Conservation (phyloP, 2,329 filamentous ascomycete genomes). For the Alternaria gansuensis region DNA sequence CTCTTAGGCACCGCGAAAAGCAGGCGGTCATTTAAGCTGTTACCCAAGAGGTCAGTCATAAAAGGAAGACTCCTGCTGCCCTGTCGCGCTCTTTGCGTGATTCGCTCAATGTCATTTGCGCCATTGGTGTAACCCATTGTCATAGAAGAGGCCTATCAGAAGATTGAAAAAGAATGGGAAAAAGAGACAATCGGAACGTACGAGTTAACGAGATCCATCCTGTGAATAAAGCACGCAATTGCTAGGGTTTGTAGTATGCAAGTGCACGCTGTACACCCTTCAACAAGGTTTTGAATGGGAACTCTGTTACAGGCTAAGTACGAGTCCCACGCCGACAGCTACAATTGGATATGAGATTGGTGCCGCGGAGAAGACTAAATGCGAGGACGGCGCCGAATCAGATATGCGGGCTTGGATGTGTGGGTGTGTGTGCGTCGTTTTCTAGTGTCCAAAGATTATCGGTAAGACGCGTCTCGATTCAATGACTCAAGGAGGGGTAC, state of each 20-base stretch:
- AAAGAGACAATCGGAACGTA: conserved; percentile 36
- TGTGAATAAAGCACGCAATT: conserved; percentile 40
- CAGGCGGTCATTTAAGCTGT: conserved; percentile 87
- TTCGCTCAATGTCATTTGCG: conserved; percentile 32
- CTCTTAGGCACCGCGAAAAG: conserved; percentile 99
- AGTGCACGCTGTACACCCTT: conserved; percentile 20
- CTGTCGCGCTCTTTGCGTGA: conserved; percentile 38
- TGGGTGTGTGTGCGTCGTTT: conserved; percentile 47
- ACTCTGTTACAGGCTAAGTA: conserved; percentile 28
- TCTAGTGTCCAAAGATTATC: conserved; percentile 35
- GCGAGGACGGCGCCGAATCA: conserved; percentile 27
- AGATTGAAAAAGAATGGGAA: conserved; percentile 15
- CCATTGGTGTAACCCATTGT: conserved; percentile 38
- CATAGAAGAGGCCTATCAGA: conserved; percentile 11
- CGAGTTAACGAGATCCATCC: conserved; percentile 56
- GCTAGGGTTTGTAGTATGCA: conserved; percentile 31
- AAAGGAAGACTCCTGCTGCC: conserved; percentile 49
- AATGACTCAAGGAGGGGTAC: conserved; percentile 42
- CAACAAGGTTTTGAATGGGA: conserved; percentile 23
- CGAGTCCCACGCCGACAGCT: conserved; percentile 37
- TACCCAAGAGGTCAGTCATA: conserved; percentile 52
- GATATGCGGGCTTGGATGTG: conserved; percentile 27
- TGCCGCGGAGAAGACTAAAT: conserved; percentile 25
- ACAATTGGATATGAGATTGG: conserved; percentile 34
- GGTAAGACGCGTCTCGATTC: conserved; percentile 18